Base-by-base conservation (phyloP, 2,329 filamentous ascomycete genomes). In the Chaetomiaceae sp. region DNA sequence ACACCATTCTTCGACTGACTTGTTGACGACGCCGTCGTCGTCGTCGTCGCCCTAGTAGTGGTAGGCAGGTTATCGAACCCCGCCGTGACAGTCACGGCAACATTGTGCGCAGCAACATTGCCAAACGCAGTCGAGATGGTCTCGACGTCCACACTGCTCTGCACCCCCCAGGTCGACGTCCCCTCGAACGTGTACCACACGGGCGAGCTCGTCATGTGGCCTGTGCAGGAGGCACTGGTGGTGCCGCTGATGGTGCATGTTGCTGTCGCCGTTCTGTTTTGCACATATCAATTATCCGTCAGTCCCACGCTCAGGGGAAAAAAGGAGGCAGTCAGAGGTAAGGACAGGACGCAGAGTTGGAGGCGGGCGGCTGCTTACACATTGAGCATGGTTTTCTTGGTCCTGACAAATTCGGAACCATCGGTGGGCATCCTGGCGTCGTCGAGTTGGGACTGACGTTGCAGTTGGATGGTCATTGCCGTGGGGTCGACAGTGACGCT, bases 401-500 rank as follows among this genome's bases (percentile, higher is more conserved):
- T n/a, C 12, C 8, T 22, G 9, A 2, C 15, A 12, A 39, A 8
- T 6, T 2, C 19, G 19, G 19, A 14, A 1, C 37, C 20, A 4
- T 39, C 6, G 23, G 20, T 39, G 11, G 11, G 31, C 11, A 14
- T 14, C n/a, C n/a, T n/a, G 31, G 6, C 19, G 37, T 9, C 3
- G 12, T 22, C 11, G 19, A 39, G 17, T 8, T 39, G 37, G n/a
- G 39, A 17, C 6, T 17, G 15, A 11, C 40, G 40, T 9, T 8
- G n/a, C n/a, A 43, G 5, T n/a, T 12, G 6, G 6, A 49, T 17
- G 3, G 19, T 15, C 47, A 49, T 49, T 5, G 11, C 37, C 4
- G 37, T 42, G 9, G 47, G 47, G 29, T 43, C 36, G 25, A 43
- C 14, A 19, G 47, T 49, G 5, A 49, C 47, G n/a, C 27, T 34